Base-by-base conservation (phyloP, 352 stramenopile genomes). In the Phytopythium oedochilum region DNA sequence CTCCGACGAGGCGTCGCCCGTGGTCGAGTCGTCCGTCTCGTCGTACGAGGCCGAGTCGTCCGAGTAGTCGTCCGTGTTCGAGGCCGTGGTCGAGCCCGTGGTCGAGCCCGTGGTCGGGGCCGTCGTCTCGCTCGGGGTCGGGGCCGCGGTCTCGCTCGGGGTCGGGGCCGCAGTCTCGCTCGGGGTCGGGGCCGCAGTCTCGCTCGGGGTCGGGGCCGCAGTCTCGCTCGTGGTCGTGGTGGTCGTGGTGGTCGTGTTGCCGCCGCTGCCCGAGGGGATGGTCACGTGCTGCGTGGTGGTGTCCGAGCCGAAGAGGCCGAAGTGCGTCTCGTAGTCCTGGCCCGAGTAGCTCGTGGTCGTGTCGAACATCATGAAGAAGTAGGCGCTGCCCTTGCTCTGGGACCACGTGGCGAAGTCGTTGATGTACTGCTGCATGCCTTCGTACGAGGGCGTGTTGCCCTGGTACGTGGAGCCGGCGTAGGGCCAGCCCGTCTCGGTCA, bases 331-430 rank as follows among this genome's bases (percentile, higher is more conserved):
- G 66, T 76, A 89, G 43, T 78, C 63, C 4, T 34, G 43, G 20
- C 66, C 64, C 2, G 63, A 59, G 73, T 87, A 82, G 43, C 60
- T 67, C 23, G 51, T 59, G 43, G 57, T 84, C 10, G 70, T 72
- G 60, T 87, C 73, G 63, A 72, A 84, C 73, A 83, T 79, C 75
- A 83, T 81, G 70, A 86, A 86, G 52, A 58, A 86, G 61, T 72
- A 81, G 42, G 71, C 61, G 45, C 61, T 46, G 31, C 44, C 49
- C 61, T 77, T 60, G 40, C 45, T 53, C 0, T 38, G 14, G 9
- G 70, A 64, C 75, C 75, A 86, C 7, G 49, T 49, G 3, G n/a
- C 35, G 52, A 78, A 83, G 61, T 79, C 73, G 59, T 75, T 57
- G 11, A 79, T 40, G 67, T 73, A 84, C 60, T 62, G 40, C 63